These are phyloP conservation scores for Yarrowia galli DNA, from an alignment of 1,139 yeast species.

Conservation along the genomic window DNA sequence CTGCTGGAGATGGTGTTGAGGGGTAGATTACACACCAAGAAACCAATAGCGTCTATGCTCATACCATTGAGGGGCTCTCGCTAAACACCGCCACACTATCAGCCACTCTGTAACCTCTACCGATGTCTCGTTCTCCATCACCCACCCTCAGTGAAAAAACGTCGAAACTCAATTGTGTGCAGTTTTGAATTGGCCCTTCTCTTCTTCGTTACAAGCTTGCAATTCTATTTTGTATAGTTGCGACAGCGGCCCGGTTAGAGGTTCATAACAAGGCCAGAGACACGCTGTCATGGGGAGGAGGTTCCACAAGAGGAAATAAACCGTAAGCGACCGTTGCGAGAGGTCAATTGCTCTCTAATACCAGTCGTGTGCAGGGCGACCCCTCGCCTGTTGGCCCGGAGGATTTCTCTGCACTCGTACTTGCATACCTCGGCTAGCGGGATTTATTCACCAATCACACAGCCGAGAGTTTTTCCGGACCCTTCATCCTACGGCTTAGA, in stretches of 20 bases:
- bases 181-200: background rate
- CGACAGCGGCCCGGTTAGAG: slow-evolving; percentile 25
- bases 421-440: slow-evolving; percentile 39
- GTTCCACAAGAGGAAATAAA: background rate
- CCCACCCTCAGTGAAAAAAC: background rate
- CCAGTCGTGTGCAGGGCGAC: background rate
- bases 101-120: background rate
- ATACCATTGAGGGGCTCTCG: no score
- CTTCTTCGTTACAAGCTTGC: slow-evolving; percentile 3
- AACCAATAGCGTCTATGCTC: no score
- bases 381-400: background rate
- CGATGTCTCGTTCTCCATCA: background rate
- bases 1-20: background rate
- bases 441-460: slow-evolving; percentile 34
- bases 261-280: background rate
- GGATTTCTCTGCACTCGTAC: slow-evolving; percentile 22
- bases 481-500: slow-evolving; percentile 20
- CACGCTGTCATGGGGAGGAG: background rate
- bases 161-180: slow-evolving; percentile 15
- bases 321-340: background rate
- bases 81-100: slow-evolving; percentile 1
- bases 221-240: background rate
- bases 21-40: no score
- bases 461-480: slow-evolving; percentile 37
- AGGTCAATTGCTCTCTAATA: background rate